A percentile compares a stretch with the other conserved stretches of the same genome.
Evolutionary conservation across 1,139 yeast genomes (phyloP).

Genomic region (Pichia sp.): DNA sequence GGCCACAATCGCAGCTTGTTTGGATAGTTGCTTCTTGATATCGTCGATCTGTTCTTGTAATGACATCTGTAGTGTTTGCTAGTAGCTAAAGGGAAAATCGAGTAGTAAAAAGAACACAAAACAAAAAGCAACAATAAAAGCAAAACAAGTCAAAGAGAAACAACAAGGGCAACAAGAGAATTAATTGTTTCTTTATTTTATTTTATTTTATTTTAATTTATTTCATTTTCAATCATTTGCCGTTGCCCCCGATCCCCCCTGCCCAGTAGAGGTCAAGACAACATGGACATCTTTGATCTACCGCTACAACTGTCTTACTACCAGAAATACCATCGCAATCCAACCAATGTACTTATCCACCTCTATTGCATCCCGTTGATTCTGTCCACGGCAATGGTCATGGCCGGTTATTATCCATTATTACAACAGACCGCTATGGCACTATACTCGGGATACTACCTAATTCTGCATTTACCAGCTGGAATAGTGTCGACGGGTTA

Average conservation of each 20-base stretch:
- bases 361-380: slow-evolving; percentile 74
- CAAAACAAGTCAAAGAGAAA: too few species aligned
- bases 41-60: slow-evolving; percentile 33
- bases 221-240: too few species aligned
- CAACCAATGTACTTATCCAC: slow-evolving; percentile 67
- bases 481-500: slow-evolving; percentile 31
- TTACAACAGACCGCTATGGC: slow-evolving; percentile 28
- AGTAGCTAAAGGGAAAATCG: too few species aligned
- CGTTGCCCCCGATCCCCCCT: too few species aligned
- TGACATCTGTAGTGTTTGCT: too few species aligned
- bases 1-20: slow-evolving; percentile 37
- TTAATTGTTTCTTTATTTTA: too few species aligned
- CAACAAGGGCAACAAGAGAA: too few species aligned
- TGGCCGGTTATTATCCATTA: slow-evolving; percentile 27
- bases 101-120: too few species aligned
- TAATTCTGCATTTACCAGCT: slow-evolving; percentile 37
- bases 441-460: slow-evolving; percentile 35
- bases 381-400: slow-evolving; percentile 43
- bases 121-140: too few species aligned
- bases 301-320: slow-evolving; percentile 71
- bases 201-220: too few species aligned
- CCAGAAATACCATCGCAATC: slow-evolving; percentile 59
- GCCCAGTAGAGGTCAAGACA: neutral
- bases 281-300: slow-evolving; percentile 34
- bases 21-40: slow-evolving; percentile 41